These are phyloP conservation scores for Alternaria viburni DNA, from an alignment of 2,329 filamentous ascomycete species.

Conservation along the genomic window DNA sequence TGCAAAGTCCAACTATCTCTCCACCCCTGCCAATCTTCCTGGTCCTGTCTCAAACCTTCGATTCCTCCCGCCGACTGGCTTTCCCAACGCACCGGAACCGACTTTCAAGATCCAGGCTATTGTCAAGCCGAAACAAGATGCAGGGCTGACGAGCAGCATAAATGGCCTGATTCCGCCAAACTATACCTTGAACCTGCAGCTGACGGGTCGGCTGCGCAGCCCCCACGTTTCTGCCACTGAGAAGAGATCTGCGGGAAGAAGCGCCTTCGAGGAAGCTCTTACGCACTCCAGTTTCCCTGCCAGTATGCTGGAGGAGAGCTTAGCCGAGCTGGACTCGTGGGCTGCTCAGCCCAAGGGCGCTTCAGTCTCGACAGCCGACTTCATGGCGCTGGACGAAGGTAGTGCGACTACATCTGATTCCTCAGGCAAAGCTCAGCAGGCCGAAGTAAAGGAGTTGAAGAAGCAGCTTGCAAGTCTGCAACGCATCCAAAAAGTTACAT, in stretches of 20 bases:
- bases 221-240: constrained; percentile 41
- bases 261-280: constrained; percentile 50
- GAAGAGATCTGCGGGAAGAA: constrained; percentile 18
- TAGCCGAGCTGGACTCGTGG: constrained; percentile 45
- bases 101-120: constrained; percentile 65
- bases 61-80: constrained; percentile 69
- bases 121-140: constrained; percentile 79
- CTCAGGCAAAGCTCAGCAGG: constrained; percentile 16
- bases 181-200: constrained; percentile 71
- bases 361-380: constrained; percentile 40
- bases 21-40: constrained; percentile 73
- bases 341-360: constrained; percentile 22
- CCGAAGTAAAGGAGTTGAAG: constrained; percentile 45
- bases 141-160: constrained; percentile 46
- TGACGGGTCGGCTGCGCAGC: constrained; percentile 50
- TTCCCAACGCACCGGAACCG: constrained; percentile 43
- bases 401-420: constrained; percentile 1
- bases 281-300: constrained; percentile 52
- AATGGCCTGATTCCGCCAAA: constrained; percentile 56
- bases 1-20: constrained; percentile 70
- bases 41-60: constrained; percentile 81
- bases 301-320: constrained; percentile 47
- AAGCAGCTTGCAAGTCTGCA: constrained; percentile 53
- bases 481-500: constrained; percentile 54
- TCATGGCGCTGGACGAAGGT: constrained; percentile 28